These are phyloP conservation scores for Apophysomyces trapeziformis DNA, from an alignment of 371 early-diverging fungal species.

Conservation along the genomic window DNA sequence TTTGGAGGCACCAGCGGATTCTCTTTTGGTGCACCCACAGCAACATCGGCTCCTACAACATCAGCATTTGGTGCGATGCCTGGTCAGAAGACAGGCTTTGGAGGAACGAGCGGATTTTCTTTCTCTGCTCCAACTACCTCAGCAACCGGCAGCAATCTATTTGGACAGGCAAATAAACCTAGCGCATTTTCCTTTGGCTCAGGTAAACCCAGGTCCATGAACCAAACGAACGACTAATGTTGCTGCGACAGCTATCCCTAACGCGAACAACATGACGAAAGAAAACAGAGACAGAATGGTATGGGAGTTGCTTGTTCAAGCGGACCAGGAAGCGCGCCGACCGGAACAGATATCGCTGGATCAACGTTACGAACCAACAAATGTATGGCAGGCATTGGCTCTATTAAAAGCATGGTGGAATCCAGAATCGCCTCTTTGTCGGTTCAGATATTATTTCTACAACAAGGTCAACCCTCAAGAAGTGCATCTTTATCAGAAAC, in stretches of 20 bases:
- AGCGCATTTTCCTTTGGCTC: constrained; percentile 18
- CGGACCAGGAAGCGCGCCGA: constrained; percentile 43
- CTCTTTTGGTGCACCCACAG: constrained; percentile 15
- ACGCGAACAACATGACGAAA: constrained; percentile 30
- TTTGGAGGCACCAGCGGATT: constrained; percentile 23
- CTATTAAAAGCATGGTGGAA: constrained; percentile 80
- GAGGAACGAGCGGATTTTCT: neutral
- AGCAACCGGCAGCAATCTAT: constrained; percentile 26
- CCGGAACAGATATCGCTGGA: constrained; percentile 12
- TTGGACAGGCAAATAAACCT: constrained; percentile 21
- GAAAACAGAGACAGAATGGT: constrained; percentile 37
- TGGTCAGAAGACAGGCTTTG: constrained; percentile 4
- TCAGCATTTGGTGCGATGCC: neutral
- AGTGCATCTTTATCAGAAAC: constrained; percentile 75
- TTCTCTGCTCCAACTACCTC: constrained; percentile 1
- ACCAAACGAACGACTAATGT: constrained; percentile 12
- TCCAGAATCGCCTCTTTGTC: constrained; percentile 76
- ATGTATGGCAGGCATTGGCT: constrained; percentile 62
- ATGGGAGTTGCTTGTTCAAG: constrained; percentile 33
- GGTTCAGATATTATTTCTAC: constrained; percentile 91
- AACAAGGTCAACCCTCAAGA: constrained; percentile 84
- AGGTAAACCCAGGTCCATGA: constrained; percentile 4
- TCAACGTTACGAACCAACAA: constrained; percentile 40
- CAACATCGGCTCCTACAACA: neutral
- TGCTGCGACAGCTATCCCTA: neutral